phyloP scores from a whole-genome alignment of 148 eudicot species.

The Silene latifolia region DNA sequence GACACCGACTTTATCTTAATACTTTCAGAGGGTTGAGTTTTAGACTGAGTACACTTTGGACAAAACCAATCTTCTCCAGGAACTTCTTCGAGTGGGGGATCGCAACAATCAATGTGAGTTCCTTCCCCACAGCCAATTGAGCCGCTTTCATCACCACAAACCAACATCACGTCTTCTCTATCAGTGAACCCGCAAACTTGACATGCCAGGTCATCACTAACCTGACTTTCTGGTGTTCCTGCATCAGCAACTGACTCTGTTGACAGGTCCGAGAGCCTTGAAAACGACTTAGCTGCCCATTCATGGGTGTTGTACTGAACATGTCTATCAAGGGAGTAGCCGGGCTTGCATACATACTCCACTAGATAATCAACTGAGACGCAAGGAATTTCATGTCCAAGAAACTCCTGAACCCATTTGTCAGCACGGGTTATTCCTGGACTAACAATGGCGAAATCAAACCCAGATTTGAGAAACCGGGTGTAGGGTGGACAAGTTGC shows the following conservation, averaged over 20 bases:
- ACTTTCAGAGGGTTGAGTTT: constrained; percentile 11
- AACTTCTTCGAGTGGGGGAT: constrained; percentile 70
- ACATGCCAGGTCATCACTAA: constrained; percentile 45
- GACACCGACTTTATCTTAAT: constrained; percentile 24
- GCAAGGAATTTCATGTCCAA: constrained; percentile 72
- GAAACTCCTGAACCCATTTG: constrained; percentile 88
- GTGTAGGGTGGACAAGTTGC: constrained; percentile 98
- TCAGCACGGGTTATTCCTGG: constrained; percentile 90
- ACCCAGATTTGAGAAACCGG: constrained; percentile 60
- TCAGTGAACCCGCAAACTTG: constrained; percentile 60
- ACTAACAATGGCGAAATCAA: constrained; percentile 83
- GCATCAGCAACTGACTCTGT: constrained; percentile 41
- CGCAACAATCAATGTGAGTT: constrained; percentile 68
- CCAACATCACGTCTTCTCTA: constrained; percentile 79
- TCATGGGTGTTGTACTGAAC: constrained; percentile 70
- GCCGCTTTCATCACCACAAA: constrained; percentile 77
- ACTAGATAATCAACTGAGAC: constrained; percentile 83
- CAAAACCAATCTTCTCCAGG: constrained; percentile 95
- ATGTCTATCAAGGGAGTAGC: constrained; percentile 72
- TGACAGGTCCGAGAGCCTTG: constrained; percentile 42
- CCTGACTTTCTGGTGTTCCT: constrained; percentile 34
- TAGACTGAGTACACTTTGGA: constrained; percentile 36
- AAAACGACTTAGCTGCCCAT: constrained; percentile 68
- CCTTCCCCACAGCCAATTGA: constrained; percentile 75
- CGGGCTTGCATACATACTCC: constrained; percentile 89